These are phyloP conservation scores for Phyllachora maydis DNA, from an alignment of 2,329 filamentous ascomycete genomes.

Conservation along the genomic window DNA sequence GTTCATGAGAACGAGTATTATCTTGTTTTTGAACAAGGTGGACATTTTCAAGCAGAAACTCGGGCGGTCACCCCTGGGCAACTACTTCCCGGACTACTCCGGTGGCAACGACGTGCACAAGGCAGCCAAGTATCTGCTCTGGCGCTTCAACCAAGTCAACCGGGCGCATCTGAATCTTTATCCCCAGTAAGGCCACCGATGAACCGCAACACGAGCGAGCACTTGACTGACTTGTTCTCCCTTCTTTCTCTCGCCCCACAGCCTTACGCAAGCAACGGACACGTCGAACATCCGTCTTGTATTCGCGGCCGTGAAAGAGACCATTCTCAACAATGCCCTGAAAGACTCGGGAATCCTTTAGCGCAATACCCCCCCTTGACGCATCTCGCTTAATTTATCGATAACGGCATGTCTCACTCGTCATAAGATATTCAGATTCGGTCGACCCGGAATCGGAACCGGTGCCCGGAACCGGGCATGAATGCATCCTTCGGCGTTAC, in stretches of 20 bases:
- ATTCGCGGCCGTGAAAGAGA: slow-evolving; percentile 96
- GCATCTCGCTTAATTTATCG: not conserved
- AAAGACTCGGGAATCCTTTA: slow-evolving; percentile 94
- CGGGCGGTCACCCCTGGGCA: slow-evolving; percentile 67
- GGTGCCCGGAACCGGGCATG: too few species aligned
- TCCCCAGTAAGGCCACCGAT: slow-evolving; percentile 55
- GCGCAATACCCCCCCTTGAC: too few species aligned
- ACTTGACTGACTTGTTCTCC: not conserved
- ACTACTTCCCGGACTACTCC: slow-evolving; percentile 96
- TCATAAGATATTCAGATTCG: too few species aligned
- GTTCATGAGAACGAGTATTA: slow-evolving; percentile 98
- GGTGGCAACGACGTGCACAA: slow-evolving; percentile 96
- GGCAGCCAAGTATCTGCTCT: slow-evolving; percentile 90
- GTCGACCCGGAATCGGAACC: too few species aligned
- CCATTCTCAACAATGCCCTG: slow-evolving; percentile 91
- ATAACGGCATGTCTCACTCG: too few species aligned
- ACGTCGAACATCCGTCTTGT: slow-evolving; percentile 96
- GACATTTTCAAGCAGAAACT: slow-evolving; percentile 96
- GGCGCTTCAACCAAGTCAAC: slow-evolving; percentile 98
- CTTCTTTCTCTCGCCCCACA: slow-evolving; percentile 16
- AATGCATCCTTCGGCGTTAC: too few species aligned
- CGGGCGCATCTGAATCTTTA: slow-evolving; percentile 89
- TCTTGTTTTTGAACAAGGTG: slow-evolving; percentile 96
- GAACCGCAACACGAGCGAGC: too few species aligned
- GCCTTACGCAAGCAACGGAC: slow-evolving; percentile 94